Conservation (phyloP, 805 yeast species). For the Dipodascopsis uninucleata region DNA sequence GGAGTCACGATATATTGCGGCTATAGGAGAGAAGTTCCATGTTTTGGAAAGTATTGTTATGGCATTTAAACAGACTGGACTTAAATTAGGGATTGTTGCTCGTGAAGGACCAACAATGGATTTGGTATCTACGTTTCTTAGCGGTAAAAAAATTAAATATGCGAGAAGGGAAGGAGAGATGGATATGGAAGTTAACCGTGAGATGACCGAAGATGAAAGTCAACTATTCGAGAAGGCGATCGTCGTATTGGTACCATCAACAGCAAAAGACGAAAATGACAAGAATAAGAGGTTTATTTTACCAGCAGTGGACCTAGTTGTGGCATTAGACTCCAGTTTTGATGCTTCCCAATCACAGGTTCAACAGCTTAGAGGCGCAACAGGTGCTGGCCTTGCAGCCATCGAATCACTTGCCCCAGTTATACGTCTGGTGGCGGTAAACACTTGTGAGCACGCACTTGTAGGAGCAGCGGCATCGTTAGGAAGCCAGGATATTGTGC, state of each 20-base stretch:
- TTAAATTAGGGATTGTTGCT: slow-evolving; percentile 67
- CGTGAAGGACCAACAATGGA: slow-evolving; percentile 68
- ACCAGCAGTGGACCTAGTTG: slow-evolving; percentile 47
- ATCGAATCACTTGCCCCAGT: slow-evolving; percentile 46
- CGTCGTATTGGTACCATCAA: slow-evolving; percentile 47
- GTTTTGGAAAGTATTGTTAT: slow-evolving; percentile 62
- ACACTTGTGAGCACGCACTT: slow-evolving; percentile 76
- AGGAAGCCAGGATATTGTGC: slow-evolving; percentile 19
- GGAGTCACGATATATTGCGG: slow-evolving; percentile 28
- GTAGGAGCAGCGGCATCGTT: slow-evolving; percentile 23
- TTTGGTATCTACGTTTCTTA: slow-evolving; percentile 63
- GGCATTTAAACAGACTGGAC: slow-evolving; percentile 44
- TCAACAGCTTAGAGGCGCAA: slow-evolving; percentile 33
- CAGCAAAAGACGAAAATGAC: slow-evolving; percentile 30
- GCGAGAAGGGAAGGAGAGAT: slow-evolving; percentile 54
- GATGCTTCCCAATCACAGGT: slow-evolving; percentile 41
- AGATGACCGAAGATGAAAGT: slow-evolving; percentile 42
- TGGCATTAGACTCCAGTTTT: slow-evolving; percentile 62
- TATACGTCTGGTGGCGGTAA: slow-evolving; percentile 67
- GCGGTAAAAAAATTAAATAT: slow-evolving; percentile 57
- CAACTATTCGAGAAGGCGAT: slow-evolving; percentile 30
- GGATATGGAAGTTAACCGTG: slow-evolving; percentile 7
- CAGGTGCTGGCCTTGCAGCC: slow-evolving; percentile 10
- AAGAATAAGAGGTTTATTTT: slow-evolving; percentile 35
- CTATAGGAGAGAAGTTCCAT: slow-evolving; percentile 54